Evolutionary conservation across 495 filamentous ascomycete species (phyloP), one percentile per base, ranked within the genome.

Genomic region (Penicillium canariense): DNA sequence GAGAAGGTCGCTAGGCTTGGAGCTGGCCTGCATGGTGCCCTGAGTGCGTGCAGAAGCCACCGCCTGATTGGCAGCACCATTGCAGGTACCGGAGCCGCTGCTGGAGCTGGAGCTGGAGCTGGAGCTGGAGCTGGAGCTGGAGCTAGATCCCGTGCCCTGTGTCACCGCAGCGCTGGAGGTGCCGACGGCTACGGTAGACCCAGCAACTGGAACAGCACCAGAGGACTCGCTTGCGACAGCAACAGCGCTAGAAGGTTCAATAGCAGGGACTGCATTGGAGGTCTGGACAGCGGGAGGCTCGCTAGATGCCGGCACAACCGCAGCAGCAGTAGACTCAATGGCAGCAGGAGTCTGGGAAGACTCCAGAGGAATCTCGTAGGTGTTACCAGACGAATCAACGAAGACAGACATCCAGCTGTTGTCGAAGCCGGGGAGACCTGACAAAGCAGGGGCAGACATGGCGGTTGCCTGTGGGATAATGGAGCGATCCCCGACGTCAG

Each of bases 1-100:
- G 26, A 80, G 63, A 10, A 83, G 70, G 26, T 47, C 52, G 3
- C 51, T 44, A 2, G 78, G 75, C 62, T 72, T 81, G 48, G 61
- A 52, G 2, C 68, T 58, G 11, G 68, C 58, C 5, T 69, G 62
- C 15, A 74, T 47, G 11, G 64, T 58, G 22, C 61, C 70, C 57
- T 81, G 74, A n/a, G 71, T 61, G 44, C 73, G 76, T 2, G 59
- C 68, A 42, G 66, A 70, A 32, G 60, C 56, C 22, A 70, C 68
- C 3, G 66, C 52, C 30, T 70, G 53, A 55, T 52, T 48, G 8
- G 68, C 56, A 46, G 46, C 20, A n/a, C 22, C 14, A 5, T 35
- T 55, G 48, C 74, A 77, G n/a, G 68, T 67, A 15, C 49, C 49
- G 5, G 35, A 36, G 28, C 62, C 58, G n/a, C 54, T 36, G 15